These are phyloP conservation scores for Colletotrichum zoysiae DNA, from an alignment of 2,329 filamentous ascomycete species.

Conservation along the genomic window DNA sequence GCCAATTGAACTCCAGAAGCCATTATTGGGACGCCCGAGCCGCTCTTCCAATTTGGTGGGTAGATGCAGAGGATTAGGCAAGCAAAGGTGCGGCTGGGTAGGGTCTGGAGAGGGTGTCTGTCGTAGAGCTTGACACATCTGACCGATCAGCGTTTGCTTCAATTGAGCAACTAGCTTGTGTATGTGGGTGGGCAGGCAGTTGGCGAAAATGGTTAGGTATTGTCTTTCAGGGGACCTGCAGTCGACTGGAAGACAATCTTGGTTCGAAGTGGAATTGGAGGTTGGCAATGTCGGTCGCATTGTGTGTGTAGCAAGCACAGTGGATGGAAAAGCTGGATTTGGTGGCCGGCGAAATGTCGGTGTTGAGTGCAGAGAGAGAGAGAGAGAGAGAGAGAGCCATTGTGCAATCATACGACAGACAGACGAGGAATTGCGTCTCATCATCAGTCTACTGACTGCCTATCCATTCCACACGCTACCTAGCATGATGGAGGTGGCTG, in stretches of 20 bases:
- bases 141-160: background rate
- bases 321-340: background rate
- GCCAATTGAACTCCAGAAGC: background rate
- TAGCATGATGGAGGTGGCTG: conserved; percentile 27
- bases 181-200: background rate
- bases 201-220: background rate
- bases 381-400: background rate
- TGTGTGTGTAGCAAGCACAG: background rate
- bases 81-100: background rate
- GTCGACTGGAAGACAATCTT: background rate
- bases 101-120: background rate
- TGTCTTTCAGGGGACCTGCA: background rate
- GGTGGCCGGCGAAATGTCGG: background rate
- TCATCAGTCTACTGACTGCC: background rate
- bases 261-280: background rate
- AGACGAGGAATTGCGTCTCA: conserved; percentile 2
- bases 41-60: background rate
- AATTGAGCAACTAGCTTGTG: background rate
- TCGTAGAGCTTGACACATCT: conserved; percentile 13
- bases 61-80: background rate
- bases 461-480: conserved; percentile 9
- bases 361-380: background rate
- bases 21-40: background rate
- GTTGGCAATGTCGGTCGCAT: background rate
- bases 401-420: background rate